Evolutionary conservation across 768 basidiomycete species (phyloP).

Genomic region (Phylloporus arenicola): DNA sequence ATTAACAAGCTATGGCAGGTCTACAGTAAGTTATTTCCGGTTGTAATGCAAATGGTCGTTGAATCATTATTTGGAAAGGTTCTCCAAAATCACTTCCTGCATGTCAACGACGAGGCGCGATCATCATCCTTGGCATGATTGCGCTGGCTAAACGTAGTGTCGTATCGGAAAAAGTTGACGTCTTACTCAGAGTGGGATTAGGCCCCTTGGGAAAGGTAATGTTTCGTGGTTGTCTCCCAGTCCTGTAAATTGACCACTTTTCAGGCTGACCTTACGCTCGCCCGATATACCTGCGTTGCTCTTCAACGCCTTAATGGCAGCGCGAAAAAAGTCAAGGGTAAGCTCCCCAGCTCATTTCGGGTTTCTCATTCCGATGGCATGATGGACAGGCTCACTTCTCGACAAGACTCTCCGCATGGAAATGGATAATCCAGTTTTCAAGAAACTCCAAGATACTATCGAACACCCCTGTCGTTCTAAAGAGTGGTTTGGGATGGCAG

Average conservation of each 20-base stretch:
- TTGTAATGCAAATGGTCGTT: background rate
- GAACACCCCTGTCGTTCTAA: constrained; percentile 75
- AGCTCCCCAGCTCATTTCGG: background rate
- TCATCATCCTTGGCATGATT: constrained; percentile 96
- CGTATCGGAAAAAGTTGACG: constrained; percentile 78
- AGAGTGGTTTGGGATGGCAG: constrained; percentile 96
- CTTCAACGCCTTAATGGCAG: constrained; percentile 90
- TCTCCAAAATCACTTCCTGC: constrained; percentile 69
- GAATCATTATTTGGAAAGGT: constrained; percentile 39
- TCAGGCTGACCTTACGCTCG: constrained; percentile 83
- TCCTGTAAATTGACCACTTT: background rate
- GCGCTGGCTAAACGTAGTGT: constrained; percentile 76
- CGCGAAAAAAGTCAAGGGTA: constrained; percentile 95
- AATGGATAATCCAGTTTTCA: constrained; percentile 85
- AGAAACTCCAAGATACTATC: constrained; percentile 73
- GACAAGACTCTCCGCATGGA: constrained; percentile 83
- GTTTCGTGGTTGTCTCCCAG: background rate
- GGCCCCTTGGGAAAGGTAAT: constrained; percentile 78
- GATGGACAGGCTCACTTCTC: constrained; percentile 66
- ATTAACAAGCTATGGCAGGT: constrained; percentile 93
- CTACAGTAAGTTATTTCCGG: constrained; percentile 59
- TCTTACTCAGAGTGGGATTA: constrained; percentile 80
- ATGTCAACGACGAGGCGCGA: constrained; percentile 86
- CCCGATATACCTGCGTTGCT: constrained; percentile 90
- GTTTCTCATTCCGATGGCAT: background rate